phyloP scores from a whole-genome alignment of 2,329 filamentous ascomycete species.

The Ascosphaera apis region DNA sequence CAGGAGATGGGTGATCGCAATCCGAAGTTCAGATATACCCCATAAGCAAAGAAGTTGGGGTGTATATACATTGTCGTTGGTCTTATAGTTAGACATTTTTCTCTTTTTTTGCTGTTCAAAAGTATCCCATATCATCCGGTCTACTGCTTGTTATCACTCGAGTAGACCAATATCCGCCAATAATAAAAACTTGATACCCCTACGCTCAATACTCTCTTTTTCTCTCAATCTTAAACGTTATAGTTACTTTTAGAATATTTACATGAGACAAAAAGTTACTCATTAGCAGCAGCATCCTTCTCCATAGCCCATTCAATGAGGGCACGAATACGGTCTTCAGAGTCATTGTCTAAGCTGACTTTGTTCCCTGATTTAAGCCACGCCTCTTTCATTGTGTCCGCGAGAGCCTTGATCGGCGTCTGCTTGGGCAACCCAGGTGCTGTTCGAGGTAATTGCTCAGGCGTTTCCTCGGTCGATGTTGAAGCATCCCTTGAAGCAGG shows the following conservation, averaged over 20 bases:
- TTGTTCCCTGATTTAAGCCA: background rate
- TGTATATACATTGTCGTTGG: background rate
- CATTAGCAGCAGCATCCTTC: background rate
- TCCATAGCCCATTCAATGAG: background rate
- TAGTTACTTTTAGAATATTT: too few species aligned
- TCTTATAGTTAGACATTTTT: constrained; percentile 6
- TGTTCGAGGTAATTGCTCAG: too few species aligned
- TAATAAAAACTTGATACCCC: background rate
- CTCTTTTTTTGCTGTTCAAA: background rate
- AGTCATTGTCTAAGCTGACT: background rate
- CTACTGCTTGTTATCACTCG: background rate
- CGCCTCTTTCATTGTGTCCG: background rate
- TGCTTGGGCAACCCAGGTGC: too few species aligned
- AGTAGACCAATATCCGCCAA: background rate
- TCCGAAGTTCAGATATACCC: constrained; percentile 18
- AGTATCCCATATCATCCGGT: background rate
- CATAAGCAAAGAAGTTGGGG: constrained; percentile 7
- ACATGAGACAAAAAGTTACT: too few species aligned
- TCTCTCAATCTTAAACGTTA: too few species aligned
- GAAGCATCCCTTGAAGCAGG: too few species aligned
- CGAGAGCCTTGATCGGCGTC: background rate
- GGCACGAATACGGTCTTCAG: background rate
- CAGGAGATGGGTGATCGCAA: constrained; percentile 21
- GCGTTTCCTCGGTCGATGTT: too few species aligned
- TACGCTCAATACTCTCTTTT: background rate